Evolutionary conservation across 2,329 filamentous ascomycete species (phyloP), one percentile per base, ranked within the genome.

Genomic region (Fusarium redolens): DNA sequence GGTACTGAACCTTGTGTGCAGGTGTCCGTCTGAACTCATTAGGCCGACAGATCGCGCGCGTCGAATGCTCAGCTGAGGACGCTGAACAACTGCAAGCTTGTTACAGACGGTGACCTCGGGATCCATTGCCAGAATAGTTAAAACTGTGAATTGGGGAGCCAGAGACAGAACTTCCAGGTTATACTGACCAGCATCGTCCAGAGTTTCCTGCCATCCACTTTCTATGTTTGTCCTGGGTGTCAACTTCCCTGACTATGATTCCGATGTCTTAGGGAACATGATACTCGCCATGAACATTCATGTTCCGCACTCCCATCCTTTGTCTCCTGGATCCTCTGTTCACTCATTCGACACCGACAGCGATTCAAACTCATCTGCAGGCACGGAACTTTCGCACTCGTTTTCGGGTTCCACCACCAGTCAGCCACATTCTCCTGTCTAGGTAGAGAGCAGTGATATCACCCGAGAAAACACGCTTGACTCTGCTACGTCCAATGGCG

Each of bases 381-480:
- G 18, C 20, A 20, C 38, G 25, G 25, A 25, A 11, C n/a, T 43
- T 43, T 43, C 41, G 20, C 12, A 22, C 7, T 2, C n/a, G 5
- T 22, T 43, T 14, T n/a, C 1, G n/a, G 25, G 8, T 1, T 3
- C 41, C 14, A 15, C n/a, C 13, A 25, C 0, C 41, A 22, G 38
- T 43, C n/a, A 22, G 5, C 3, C n/a, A 3, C 0, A n/a, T 0
- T 41, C 38, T n/a, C 0, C 38, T 14, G 11, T 11, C 14, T 43
- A 2, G n/a, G 8, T 43, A 20, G 14, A 43, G 3, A 43, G n/a
- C 40, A 12, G 9, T 40, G 18, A 40, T 20, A n/a, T 20, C 38
- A 40, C 38, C 38, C 38, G 11, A 11, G 38, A 7, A 18, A 40
- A n/a, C 38, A 20, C 18, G 38, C 38, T 18, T n/a, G 12, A n/a